These are phyloP conservation scores for Lachnellula cervina DNA, from an alignment of 2,329 filamentous ascomycete genomes.

Conservation along the genomic window DNA sequence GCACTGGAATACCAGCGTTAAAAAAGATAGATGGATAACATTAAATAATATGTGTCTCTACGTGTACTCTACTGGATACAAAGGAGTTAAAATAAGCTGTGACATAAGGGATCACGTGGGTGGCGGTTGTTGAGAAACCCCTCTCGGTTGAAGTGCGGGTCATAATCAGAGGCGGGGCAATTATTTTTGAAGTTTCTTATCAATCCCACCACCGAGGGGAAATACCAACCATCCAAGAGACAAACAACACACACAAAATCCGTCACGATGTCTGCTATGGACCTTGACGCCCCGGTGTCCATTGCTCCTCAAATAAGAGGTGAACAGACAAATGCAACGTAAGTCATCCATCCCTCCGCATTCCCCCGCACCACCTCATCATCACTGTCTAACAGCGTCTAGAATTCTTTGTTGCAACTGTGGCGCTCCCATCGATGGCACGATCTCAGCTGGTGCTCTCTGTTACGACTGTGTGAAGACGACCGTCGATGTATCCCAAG, in stretches of 20 bases:
- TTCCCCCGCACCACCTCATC: background rate
- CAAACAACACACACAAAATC: constrained; percentile 22
- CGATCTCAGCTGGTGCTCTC: constrained; percentile 75
- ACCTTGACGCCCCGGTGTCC: constrained; percentile 51
- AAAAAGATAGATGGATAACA: background rate
- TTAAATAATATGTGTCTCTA: background rate
- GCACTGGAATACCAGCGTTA: too few relatives aligned
- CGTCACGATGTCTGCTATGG: constrained; percentile 51
- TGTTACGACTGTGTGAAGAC: constrained; percentile 96
- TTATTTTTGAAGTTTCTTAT: constrained; percentile 23
- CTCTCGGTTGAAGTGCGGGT: background rate
- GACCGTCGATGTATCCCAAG: constrained; percentile 86
- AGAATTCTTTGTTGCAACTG: constrained; percentile 99
- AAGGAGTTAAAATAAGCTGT: too few relatives aligned
- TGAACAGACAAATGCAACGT: constrained; percentile 47
- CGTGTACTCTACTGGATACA: background rate
- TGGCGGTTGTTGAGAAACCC: constrained; percentile 15
- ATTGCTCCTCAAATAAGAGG: constrained; percentile 36
- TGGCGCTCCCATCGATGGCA: constrained; percentile 91
- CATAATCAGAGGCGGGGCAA: constrained; percentile 21
- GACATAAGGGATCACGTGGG: background rate
- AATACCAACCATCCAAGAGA: constrained; percentile 6
- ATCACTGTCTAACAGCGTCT: constrained; percentile 18
- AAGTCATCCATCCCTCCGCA: constrained; percentile 26
- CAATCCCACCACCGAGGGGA: constrained; percentile 9